Base-by-base conservation (phyloP, 2,329 filamentous ascomycete genomes). In the Tolypocladium tundrense region DNA sequence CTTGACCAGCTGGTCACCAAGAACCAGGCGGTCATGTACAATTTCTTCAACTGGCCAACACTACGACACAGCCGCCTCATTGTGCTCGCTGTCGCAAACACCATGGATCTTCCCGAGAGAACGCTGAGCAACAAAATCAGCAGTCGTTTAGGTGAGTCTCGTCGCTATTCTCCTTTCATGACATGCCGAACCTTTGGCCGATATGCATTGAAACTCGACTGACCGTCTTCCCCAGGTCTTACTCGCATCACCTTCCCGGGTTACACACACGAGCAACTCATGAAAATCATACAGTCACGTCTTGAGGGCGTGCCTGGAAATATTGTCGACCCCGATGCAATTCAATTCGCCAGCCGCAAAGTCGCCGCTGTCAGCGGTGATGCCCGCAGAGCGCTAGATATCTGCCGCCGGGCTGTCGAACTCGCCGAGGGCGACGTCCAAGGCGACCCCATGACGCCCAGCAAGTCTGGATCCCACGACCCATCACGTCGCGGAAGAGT, bases 1-100 rank as follows among this genome's bases (percentile, higher is more conserved):
- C 81, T 99, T 53, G 94, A 99, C 70, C 94, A 99, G 73, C 83
- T 99, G 9, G 95, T 99, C 6, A 99, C 94, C 14, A 94, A 93
- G 69, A 97, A 96, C 67, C 95, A 99, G 72, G 93, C 90, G n/a
- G 94, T 99, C 74, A 99, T 99, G 94, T 99, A 99, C 77, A 99
- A 99, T 73, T 99, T 99, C 73, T 99, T 99, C 82, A 99, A 99
- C 69, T 99, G 94, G 94, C 94, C 94, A 4, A 89, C 90, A 13
- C 79, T 97, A 57, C 84, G 90, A 54, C 92, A 99, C 72, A 96
- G 91, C 57, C 85, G 92, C 54, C 80, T 99, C 51, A 97, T 99
- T 70, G 95, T 99, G 8, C 84, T 99, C 8, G 95, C 95, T 13
- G 94, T 99, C 21, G 95, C 94, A 56, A 99, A 99, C 72, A 99